phyloP scores from a whole-genome alignment of 2,329 filamentous ascomycete genomes.

The Stemphylium lycopersici region DNA sequence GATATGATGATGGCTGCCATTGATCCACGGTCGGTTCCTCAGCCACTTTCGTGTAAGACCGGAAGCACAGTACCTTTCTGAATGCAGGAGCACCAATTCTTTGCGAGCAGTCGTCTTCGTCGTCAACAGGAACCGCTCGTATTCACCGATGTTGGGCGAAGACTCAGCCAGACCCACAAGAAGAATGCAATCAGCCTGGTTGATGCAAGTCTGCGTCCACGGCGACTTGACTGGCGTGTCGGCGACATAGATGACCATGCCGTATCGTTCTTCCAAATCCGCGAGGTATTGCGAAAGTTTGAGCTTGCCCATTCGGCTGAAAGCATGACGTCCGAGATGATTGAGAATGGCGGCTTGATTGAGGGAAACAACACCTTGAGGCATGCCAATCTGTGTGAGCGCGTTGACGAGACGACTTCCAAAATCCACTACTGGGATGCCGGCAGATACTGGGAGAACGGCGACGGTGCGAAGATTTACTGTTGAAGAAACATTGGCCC shows the following conservation, averaged over 20 bases:
- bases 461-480: conserved; percentile 93
- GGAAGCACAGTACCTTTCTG: conserved; percentile 83
- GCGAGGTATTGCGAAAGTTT: conserved; percentile 95
- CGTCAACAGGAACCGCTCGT: conserved; percentile 92
- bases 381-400: conserved; percentile 83
- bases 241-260: conserved; percentile 91
- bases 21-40: conserved; percentile 91
- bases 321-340: conserved; percentile 93
- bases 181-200: conserved; percentile 94
- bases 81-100: conserved; percentile 85
- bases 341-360: conserved; percentile 94
- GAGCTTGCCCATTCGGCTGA: conserved; percentile 95
- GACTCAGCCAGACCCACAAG: conserved; percentile 90
- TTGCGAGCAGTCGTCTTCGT: conserved; percentile 98
- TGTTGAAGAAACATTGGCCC: conserved; percentile 77
- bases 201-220: conserved; percentile 98
- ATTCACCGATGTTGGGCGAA: conserved; percentile 90
- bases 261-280: conserved; percentile 96
- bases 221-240: conserved; percentile 97
- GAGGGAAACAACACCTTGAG: conserved; percentile 87
- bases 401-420: conserved; percentile 87
- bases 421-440: conserved; percentile 94
- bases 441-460: conserved; percentile 85
- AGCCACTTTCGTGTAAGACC: conserved; percentile 90
- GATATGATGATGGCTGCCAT: conserved; percentile 95